Evolutionary conservation across 768 basidiomycete species (phyloP), one percentile per base, ranked within the genome.

Genomic region (Suillus cothurnatus): DNA sequence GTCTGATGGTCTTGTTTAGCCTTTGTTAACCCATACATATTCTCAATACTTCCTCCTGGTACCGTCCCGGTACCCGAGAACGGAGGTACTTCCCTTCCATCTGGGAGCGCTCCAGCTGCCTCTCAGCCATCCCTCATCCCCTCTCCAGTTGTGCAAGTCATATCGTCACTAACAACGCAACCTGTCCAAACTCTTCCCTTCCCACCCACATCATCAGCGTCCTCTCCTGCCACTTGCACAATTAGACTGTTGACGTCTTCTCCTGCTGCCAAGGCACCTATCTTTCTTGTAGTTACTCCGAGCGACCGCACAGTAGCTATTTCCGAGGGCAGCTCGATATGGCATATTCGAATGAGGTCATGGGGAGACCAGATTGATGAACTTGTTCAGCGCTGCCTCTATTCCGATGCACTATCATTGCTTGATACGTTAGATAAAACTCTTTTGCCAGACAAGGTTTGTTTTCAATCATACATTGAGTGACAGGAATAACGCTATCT

Each of bases 351-450:
- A 9, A 89, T 95, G 84, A 86, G 83, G 68, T 78, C 89, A 0
- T 92, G 94, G 90, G 82, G 85, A 7, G 86, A 88, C 26, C 93
- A 97, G 70, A 83, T 97, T 19, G 94, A 97, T 67, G 93, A 96
- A 70, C 82, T 97, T 23, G 87, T 95, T 4, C 74, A 80, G 38
- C 81, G 76, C 4, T 91, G 89, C 0, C 78, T 82, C 38, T 95
- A 95, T 73, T 79, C 82, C 0, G 92, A 97, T 71, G 95, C 93
- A 0, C 81, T 95, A n/a, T 84, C 89, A 2, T 79, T 97, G 8
- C 79, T 97, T 11, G 89, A 92, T 60, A 86, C 80, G 1, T 77
- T 94, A 5, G 92, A 94, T 69, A 80, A 82, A 45, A 74, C 79
- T 14, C 68, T 81, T 4, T 75, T 93, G 21, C 78, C 85, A 2